These are phyloP conservation scores for Neobulgaria alba DNA, from an alignment of 2,329 filamentous ascomycete genomes.

Conservation along the genomic window DNA sequence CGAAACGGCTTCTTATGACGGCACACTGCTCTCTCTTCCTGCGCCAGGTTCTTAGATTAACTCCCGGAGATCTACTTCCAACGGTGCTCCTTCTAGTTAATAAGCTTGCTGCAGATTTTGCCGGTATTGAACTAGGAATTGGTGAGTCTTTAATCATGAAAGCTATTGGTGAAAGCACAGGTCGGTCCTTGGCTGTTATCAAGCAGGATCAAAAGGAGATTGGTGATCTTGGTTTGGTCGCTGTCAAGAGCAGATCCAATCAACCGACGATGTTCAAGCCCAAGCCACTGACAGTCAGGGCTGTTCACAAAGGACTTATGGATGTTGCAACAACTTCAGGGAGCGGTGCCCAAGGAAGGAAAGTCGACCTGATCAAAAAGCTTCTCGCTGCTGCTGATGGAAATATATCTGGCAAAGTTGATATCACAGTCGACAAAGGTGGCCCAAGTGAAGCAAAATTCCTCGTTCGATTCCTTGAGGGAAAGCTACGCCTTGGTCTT, in stretches of 20 bases:
- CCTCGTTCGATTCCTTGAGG: constrained; percentile 85
- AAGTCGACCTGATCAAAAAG: constrained; percentile 94
- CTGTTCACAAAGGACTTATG: constrained; percentile 82
- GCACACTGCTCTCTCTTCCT: constrained; percentile 87
- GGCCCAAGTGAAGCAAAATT: constrained; percentile 93
- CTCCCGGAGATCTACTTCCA: constrained; percentile 76
- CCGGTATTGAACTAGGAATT: constrained; percentile 95
- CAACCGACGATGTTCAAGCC: constrained; percentile 99
- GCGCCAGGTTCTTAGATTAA: constrained; percentile 86
- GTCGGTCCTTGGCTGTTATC: constrained; percentile 78
- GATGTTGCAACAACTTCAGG: constrained; percentile 80
- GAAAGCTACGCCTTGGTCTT: constrained; percentile 83
- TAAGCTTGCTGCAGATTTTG: constrained; percentile 93
- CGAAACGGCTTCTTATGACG: constrained; percentile 80
- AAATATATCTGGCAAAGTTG: constrained; percentile 64
- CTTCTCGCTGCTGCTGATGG: constrained; percentile 84
- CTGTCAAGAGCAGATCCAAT: constrained; percentile 88
- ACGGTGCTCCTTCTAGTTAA: constrained; percentile 96
- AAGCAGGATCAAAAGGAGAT: constrained; percentile 95
- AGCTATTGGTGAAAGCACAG: constrained; percentile 89
- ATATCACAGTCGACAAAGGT: constrained; percentile 87
- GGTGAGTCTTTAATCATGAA: constrained; percentile 99
- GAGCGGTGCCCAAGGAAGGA: constrained; percentile 79
- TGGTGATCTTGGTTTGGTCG: constrained; percentile 87
- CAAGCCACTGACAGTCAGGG: constrained; percentile 76